Conservation (phyloP, 257 asterid species). For the Linderniella brevidens region DNA sequence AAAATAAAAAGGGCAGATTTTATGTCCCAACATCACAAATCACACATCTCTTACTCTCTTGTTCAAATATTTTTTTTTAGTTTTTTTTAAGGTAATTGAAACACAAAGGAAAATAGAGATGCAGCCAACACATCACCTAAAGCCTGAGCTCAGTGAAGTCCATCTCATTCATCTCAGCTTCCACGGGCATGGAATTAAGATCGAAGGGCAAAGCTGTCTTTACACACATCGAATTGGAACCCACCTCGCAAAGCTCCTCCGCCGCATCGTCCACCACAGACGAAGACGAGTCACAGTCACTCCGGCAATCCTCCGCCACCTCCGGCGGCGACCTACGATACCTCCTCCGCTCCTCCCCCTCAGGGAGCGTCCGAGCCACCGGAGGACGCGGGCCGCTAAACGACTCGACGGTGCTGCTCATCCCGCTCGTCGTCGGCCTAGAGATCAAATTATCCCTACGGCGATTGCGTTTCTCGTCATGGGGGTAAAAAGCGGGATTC, state of each 20-base stretch:
- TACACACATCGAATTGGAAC: constrained; percentile 26
- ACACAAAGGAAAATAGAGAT: no score
- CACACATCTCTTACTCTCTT: no score
- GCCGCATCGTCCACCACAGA: constrained; percentile 44
- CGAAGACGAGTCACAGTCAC: constrained; percentile 59
- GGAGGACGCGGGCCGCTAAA: constrained; percentile 37
- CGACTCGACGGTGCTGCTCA: constrained; percentile 70
- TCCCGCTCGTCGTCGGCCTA: constrained; percentile 52
- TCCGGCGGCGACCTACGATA: constrained; percentile 60
- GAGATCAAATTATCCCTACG: constrained; percentile 21
- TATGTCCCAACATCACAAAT: no score
- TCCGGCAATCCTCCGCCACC: constrained; percentile 46
- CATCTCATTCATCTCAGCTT: constrained; percentile 15
- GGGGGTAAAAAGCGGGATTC: constrained; percentile 24
- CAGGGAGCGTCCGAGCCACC: no score
- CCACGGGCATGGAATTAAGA: constrained; percentile 19
- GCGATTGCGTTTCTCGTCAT: constrained; percentile 18
- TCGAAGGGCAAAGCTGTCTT: constrained; percentile 26
- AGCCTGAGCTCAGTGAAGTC: constrained; percentile 35
- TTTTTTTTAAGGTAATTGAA: no score
- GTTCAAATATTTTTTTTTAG: no score
- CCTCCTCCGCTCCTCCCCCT: constrained; percentile 20
- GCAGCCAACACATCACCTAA: background rate
- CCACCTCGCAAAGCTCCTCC: constrained; percentile 15
- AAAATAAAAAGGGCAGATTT: no score